These are phyloP conservation scores for Diaporthe helianthi DNA, from an alignment of 2,329 filamentous ascomycete genomes.

Conservation along the genomic window DNA sequence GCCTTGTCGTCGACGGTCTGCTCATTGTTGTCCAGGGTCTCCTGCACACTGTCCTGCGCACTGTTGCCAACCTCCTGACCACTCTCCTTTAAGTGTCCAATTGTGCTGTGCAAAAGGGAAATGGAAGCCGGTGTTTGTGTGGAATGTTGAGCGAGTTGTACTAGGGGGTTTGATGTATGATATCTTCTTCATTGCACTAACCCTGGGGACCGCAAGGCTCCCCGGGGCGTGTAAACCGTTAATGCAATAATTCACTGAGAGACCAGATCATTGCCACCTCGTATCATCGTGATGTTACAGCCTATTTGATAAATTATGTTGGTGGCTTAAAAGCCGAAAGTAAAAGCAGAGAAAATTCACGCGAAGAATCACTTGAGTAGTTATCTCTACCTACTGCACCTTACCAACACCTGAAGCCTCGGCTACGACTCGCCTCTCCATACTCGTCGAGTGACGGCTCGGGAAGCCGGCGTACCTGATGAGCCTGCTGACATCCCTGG, in stretches of 20 bases:
- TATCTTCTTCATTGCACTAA: constrained; percentile 13
- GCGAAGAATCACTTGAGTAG: too few species aligned
- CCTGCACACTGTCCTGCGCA: constrained; percentile 36
- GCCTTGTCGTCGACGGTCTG: constrained; percentile 39
- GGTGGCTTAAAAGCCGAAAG: background rate
- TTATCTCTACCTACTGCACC: too few species aligned
- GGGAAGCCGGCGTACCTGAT: constrained; percentile 38
- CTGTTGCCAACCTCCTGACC: constrained; percentile 36
- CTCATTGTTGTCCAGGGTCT: constrained; percentile 38
- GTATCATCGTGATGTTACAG: background rate
- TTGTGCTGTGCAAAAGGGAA: background rate
- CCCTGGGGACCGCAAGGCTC: background rate
- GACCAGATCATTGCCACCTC: background rate
- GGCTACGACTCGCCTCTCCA: background rate
- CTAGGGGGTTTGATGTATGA: constrained; percentile 18
- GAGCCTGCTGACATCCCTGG: constrained; percentile 45
- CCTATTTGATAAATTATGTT: background rate
- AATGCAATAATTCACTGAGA: constrained; percentile 29
- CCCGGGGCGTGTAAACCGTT: constrained; percentile 2
- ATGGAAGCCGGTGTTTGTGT: constrained; percentile 2
- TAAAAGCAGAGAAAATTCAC: background rate
- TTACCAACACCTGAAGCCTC: constrained; percentile 1
- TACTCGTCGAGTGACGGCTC: background rate
- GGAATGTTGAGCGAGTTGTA: constrained; percentile 18
- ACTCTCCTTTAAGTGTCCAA: constrained; percentile 33